Evolutionary conservation across 345 rosid genomes (phyloP).

Genomic region (Excoecaria cochinchinensis): DNA sequence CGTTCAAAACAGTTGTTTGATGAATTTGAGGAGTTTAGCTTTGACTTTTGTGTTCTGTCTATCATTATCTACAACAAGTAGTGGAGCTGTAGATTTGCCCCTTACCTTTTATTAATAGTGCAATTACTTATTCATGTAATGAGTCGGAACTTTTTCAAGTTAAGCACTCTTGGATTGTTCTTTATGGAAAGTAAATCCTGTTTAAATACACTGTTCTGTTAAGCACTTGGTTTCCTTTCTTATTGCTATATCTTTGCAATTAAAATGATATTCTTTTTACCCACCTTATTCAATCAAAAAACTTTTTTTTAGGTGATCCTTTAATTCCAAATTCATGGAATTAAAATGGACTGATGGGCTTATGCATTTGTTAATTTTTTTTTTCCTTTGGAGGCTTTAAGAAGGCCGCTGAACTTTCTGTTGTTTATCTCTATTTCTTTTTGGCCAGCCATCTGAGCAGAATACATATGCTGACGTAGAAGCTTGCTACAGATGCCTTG

Average conservation of each 20-base stretch:
- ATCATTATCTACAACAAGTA: background rate
- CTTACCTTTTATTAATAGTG: too few species aligned
- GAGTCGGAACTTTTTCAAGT: too few species aligned
- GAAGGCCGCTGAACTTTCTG: conserved; percentile 6
- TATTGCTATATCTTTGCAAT: background rate
- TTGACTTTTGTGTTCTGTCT: background rate
- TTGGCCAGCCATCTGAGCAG: conserved; percentile 78
- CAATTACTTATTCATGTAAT: too few species aligned
- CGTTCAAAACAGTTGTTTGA: background rate
- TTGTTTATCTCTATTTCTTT: conserved; percentile 11
- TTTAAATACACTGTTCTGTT: too few species aligned
- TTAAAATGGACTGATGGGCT: background rate
- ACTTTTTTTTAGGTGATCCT: background rate
- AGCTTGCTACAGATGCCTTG: conserved; percentile 81
- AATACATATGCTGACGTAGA: conserved; percentile 86
- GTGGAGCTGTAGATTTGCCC: background rate
- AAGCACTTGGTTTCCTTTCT: too few species aligned
- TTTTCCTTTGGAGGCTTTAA: background rate
- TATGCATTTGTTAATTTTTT: background rate
- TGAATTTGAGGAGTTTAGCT: background rate
- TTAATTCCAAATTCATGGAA: background rate
- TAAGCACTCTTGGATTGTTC: background rate
- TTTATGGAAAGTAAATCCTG: too few species aligned
- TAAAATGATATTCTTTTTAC: background rate
- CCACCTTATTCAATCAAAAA: too few species aligned